Base-by-base conservation (phyloP, 78 protist species). In the Creolimax fragrantissima region DNA sequence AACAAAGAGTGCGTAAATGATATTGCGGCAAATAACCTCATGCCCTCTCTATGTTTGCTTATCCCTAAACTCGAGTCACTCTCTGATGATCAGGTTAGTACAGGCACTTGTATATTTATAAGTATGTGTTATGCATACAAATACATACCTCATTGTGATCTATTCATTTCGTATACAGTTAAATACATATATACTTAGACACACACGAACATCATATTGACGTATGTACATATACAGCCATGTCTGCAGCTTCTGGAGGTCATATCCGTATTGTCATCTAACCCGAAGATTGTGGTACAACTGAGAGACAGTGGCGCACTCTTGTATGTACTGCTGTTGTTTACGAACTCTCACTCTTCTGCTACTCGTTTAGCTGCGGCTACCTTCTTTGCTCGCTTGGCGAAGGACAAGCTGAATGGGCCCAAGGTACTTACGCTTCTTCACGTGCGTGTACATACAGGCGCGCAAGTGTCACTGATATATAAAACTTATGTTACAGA, bases 401-500 rank as follows among this genome's bases (percentile, higher is more conserved):
- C 81, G 42, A 36, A 89, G 2, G 95, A 95, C 91, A 93, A 93
- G 89, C 94, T 93, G 35, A 90, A 92, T 41, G 96, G 95, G 36
- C 93, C 95, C 42, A 36, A 42, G 44, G 84, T 35, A 85, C 4
- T 5, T 85, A 37, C n/a, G n/a, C n/a, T 6, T 83, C 44, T 2
- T 35, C 36, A 39, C 36, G 86, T 83, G 86, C 36, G 86, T 83
- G 86, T 5, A n/a, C 35, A 2, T 83, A 24, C 36, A n/a, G 7
- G 86, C 35, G 86, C 6, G 86, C 74, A n/a, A n/a, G n/a, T n/a
- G n/a, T n/a, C n/a, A n/a, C n/a, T n/a, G n/a, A n/a, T n/a, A n/a
- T n/a, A n/a, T n/a, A n/a, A n/a, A n/a, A n/a, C n/a, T n/a, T n/a
- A n/a, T n/a, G n/a, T n/a, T n/a, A n/a, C n/a, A n/a, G n/a, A n/a